Base-by-base conservation (phyloP, 2,329 filamentous ascomycete species). In the Trichoderma pleuroti region DNA sequence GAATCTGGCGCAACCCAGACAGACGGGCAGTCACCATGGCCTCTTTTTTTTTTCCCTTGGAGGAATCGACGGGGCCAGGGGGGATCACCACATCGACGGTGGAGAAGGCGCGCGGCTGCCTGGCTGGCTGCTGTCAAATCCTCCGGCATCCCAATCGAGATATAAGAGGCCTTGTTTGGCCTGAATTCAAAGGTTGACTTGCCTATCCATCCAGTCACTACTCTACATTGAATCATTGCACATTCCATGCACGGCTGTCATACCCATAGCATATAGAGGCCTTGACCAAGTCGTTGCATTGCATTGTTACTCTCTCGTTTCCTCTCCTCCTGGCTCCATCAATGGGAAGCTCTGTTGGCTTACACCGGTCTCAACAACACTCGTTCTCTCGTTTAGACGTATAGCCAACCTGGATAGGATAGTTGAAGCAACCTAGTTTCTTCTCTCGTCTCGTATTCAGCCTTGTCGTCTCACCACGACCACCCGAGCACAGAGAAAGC, bases 111-210 rank as follows among this genome's bases (percentile, higher is more conserved):
- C 68, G 28, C 34, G 68, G 68, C 68, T 70, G 68, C 68, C 68
- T 70, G 68, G 59, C 59, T 62, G 56, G 56, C 67, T 70, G 67
- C n/a, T 42, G 30, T 54, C 67, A 63, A 46, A 56, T 70, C 67
- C 67, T 70, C 67, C 30, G 36, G 57, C 46, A 62, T 32, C 28
- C 24, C 26, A 28, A 32, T 70, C 59, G 67, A 63, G 39, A 63
- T 70, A 70, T 70, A 70, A 70, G 67, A 70, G 49, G 67, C 67
- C 49, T 21, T 54, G 57, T 62, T 70, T 62, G 46, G 67, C 67
- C 67, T 70, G 57, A 56, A 68, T 68, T 26, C 30, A 68, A 24
- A 68, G 65, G 65, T 62, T 42, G 59, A 14, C n/a, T 28, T 28
- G 6, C 24, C n/a, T 60, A 39, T 34, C 11, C 11, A 16, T 59